These are phyloP conservation scores for Arthrobotrys conoides DNA, from an alignment of 2,329 filamentous ascomycete species.

Conservation along the genomic window DNA sequence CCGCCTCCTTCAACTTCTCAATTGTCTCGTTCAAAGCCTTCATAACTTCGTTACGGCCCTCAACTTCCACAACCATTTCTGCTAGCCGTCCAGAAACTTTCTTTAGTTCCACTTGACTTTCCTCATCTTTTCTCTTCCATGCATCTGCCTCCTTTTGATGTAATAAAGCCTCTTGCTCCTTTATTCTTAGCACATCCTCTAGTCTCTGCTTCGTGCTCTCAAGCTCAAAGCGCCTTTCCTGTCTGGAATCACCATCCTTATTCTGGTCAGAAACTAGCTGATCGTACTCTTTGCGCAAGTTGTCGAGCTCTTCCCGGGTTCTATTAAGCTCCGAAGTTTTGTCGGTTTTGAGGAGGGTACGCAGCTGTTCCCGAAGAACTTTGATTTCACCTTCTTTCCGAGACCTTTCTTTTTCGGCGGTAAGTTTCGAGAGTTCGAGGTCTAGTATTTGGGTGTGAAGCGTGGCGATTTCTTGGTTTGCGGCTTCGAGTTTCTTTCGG, in stretches of 20 bases:
- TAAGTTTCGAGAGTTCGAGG: constrained; percentile 28
- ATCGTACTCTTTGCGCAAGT: constrained; percentile 46
- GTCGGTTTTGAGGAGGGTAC: constrained; percentile 25
- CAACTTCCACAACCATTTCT: constrained; percentile 54
- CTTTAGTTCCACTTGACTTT: constrained; percentile 47
- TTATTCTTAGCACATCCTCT: constrained; percentile 50
- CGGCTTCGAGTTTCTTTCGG: constrained; percentile 29
- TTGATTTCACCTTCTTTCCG: constrained; percentile 50
- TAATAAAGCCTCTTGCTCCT: constrained; percentile 46
- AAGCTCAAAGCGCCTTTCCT: constrained; percentile 50
- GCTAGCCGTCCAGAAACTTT: constrained; percentile 52
- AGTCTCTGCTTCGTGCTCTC: constrained; percentile 47
- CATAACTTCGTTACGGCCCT: constrained; percentile 51
- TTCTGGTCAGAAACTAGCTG: constrained; percentile 46
- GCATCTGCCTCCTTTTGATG: constrained; percentile 56
- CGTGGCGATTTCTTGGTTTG: constrained; percentile 16
- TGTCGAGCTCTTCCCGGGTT: constrained; percentile 43
- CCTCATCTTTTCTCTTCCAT: constrained; percentile 53
- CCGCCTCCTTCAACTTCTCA: constrained; percentile 39
- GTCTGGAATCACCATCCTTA: constrained; percentile 49
- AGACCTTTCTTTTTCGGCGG: constrained; percentile 38
- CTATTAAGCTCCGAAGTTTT: constrained; percentile 31
- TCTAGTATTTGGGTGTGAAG: constrained; percentile 34
- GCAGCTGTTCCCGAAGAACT: constrained; percentile 47
- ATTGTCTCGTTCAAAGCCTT: constrained; percentile 55